phyloP scores from a whole-genome alignment of 164 flowering plant genomes.

The Vitis riparia region DNA sequence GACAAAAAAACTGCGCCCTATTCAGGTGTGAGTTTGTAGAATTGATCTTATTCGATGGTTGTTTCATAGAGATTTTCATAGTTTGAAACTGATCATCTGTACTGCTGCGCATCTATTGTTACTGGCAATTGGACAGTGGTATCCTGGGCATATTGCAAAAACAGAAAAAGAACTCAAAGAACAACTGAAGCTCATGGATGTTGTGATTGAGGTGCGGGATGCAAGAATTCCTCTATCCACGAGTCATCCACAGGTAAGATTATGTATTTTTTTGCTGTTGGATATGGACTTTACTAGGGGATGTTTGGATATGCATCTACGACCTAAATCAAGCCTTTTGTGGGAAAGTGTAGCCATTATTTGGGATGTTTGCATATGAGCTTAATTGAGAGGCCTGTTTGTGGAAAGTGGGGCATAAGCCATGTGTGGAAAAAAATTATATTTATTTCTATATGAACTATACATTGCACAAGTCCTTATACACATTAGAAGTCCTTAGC shows the following conservation, averaged over 20 bases:
- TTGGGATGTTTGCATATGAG: no score
- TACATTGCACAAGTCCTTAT: no score
- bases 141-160: slow-evolving; percentile 97
- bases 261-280: background rate
- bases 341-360: no score
- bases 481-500: no score
- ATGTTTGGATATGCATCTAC: background rate
- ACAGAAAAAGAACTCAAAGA: slow-evolving; percentile 88
- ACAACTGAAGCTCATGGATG: slow-evolving; percentile 95
- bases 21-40: slow-evolving; percentile 52
- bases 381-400: no score
- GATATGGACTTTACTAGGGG: background rate
- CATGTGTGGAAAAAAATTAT: no score
- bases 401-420: no score
- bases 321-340: background rate
- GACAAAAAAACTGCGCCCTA: slow-evolving; percentile 81
- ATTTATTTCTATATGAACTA: no score
- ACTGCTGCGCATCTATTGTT: no score
- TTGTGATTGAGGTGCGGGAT: slow-evolving; percentile 96
- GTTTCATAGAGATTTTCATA: background rate
- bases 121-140: slow-evolving; percentile 66
- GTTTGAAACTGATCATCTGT: no score
- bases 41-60: background rate
- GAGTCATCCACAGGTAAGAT: slow-evolving; percentile 75
- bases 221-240: slow-evolving; percentile 95